A percentile compares a stretch with the other conserved stretches of the same genome.
These are phyloP conservation scores for Exsudoporus frostii DNA, from an alignment of 768 basidiomycete genomes.

Conservation along the genomic window DNA sequence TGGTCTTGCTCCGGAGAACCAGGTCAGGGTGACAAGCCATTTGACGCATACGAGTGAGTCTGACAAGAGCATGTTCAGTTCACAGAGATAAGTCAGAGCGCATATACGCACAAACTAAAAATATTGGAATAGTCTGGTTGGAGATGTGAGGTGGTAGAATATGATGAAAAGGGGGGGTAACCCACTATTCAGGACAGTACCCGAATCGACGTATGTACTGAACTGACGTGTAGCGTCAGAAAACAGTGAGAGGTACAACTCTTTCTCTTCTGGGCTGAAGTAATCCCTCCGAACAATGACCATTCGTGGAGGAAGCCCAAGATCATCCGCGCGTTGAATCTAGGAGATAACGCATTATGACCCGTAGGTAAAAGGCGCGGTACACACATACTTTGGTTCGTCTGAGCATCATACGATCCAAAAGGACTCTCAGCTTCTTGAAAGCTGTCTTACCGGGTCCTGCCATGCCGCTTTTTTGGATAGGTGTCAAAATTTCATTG, in stretches of 20 bases:
- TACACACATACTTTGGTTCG: conserved; percentile 63
- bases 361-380: not conserved
- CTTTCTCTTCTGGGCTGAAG: conserved; percentile 97
- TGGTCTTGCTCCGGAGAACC: conserved; percentile 83
- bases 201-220: conserved; percentile 83
- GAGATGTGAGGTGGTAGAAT: conserved; percentile 2
- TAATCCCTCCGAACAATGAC: conserved; percentile 86
- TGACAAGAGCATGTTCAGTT: conserved; percentile 29
- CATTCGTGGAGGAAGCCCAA: conserved; percentile 90
- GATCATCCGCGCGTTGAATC: conserved; percentile 94
- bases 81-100: not conserved
- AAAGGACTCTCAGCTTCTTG: conserved; percentile 84
- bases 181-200: conserved; percentile 90
- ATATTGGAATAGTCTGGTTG: conserved; percentile 81
- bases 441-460: conserved; percentile 82
- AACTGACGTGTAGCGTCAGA: conserved; percentile 92
- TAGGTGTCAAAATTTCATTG: conserved; percentile 92
- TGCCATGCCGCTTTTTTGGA: conserved; percentile 83
- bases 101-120: conserved; percentile 61
- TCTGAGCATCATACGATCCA: conserved; percentile 95
- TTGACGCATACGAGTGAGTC: conserved; percentile 93
- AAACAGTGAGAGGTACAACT: conserved; percentile 88
- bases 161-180: conserved; percentile 12
- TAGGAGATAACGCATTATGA: conserved; percentile 28
- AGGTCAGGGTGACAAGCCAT: conserved; percentile 96